Base-by-base conservation (phyloP, 2,329 filamentous ascomycete species). In the Boeremia lycopersici region DNA sequence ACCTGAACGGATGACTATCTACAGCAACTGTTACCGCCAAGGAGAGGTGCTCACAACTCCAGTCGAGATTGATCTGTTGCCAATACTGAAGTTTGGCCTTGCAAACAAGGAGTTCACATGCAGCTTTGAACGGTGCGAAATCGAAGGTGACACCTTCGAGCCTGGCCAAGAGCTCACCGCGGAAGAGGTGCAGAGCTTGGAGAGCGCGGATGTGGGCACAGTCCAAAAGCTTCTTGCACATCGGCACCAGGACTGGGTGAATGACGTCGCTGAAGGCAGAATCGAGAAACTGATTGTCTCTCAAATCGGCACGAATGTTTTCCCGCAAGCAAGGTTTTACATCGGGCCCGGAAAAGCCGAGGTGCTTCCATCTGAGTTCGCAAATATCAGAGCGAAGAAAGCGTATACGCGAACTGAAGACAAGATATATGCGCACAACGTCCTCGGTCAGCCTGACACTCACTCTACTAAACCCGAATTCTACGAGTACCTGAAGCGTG, bases 1-100 rank as follows among this genome's bases (percentile, higher is more conserved):
- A n/a, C 44, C 44, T 15, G 26, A 33, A 12, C 25, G 39, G 10
- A 54, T 54, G 28, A 39, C 39, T 9, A 30, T 54, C 13, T 48
- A 43, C 25, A 47, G 30, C 9, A 47, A 53, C 17, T 15, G 35
- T 0, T 42, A 13, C 23, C 15, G 19, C 23, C 41, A 12, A 8
- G 17, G 6, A 7, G 13, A 25, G 6, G 6, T 4, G 6, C 8
- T 2, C 12, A 33, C 12, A 23, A 19, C 4, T 25, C 30, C 15
- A 3, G 17, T 46, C 13, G 11, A 29, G 2, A 26, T 53, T 8
- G 43, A 53, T n/a, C 17, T 53, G 10, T 12, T 53, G 25, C 42
- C 43, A 2, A 19, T 53, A 10, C 9, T 53, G n/a, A 42, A 38
- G 25, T 25, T 53, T 8, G 23, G 42, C 1, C 25, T 53, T 25